Evolutionary conservation across 1,284 basidiomycete species (phyloP).

Genomic region (Bjerkandera adusta): DNA sequence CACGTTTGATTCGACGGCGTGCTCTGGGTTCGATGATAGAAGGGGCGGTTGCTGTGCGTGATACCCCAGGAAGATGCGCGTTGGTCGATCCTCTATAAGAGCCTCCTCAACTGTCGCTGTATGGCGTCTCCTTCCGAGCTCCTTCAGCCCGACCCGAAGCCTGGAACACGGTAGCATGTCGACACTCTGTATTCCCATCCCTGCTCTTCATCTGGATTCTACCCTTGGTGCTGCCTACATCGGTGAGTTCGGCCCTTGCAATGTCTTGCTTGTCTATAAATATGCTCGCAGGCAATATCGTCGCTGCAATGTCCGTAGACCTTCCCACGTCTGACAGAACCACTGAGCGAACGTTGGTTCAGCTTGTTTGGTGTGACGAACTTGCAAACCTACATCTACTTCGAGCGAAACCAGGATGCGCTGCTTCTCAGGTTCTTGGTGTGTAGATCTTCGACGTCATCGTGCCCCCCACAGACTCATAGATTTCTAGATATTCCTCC

Average conservation of each 20-base stretch:
- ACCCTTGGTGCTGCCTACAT: conserved; percentile 10
- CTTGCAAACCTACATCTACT: conserved; percentile 20
- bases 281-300: conserved; percentile 2
- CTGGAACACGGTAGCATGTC: conserved; percentile 3
- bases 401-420: conserved; percentile 13
- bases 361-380: conserved; percentile 20
- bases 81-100: too few relatives aligned
- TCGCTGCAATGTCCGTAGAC: conserved; percentile 5
- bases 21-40: too few relatives aligned
- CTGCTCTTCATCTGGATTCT: conserved; percentile 1
- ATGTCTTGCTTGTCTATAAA: background rate
- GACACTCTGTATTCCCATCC: background rate
- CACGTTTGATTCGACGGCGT: too few relatives aligned
- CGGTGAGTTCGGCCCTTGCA: conserved; percentile 1
- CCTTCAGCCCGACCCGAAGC: too few relatives aligned
- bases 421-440: conserved; percentile 8
- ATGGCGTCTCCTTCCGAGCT: too few relatives aligned
- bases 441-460: background rate
- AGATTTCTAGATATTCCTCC: conserved; percentile 10
- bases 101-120: too few relatives aligned
- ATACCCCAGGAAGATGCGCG: too few relatives aligned
- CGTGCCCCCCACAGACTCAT: background rate
- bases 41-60: too few relatives aligned
- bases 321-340: background rate
- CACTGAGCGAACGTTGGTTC: background rate